Evolutionary conservation across 257 asterid species (phyloP).

Genomic region (Nicotiana obtusifolia): DNA sequence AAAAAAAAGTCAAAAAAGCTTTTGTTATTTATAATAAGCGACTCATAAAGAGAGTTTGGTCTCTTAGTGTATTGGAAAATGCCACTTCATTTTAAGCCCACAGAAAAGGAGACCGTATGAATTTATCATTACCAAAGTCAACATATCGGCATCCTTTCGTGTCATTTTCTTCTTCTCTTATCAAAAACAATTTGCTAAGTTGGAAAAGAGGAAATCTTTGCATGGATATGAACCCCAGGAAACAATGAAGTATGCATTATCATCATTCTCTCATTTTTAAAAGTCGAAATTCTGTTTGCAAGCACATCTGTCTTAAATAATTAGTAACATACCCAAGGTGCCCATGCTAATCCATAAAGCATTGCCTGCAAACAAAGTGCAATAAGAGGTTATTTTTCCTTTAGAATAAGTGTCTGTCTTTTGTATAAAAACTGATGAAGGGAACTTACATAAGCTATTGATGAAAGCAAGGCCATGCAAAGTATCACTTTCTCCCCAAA

Average conservation of each 20-base stretch:
- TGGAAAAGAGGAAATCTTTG: too few species aligned
- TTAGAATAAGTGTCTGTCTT: background rate
- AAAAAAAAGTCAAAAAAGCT: background rate
- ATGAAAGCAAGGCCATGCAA: conserved; percentile 64
- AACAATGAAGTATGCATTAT: too few species aligned
- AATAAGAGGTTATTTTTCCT: background rate
- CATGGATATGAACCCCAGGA: too few species aligned
- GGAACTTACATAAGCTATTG: conserved; percentile 67
- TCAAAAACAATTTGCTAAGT: background rate
- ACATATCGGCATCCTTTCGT: background rate
- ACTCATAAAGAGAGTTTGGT: background rate
- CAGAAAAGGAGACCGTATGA: background rate
- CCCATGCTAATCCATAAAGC: conserved; percentile 95
- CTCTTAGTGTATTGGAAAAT: background rate
- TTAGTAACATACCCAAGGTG: conserved; percentile 67
- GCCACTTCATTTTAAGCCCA: background rate
- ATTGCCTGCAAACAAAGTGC: conserved; percentile 50
- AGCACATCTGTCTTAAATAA: background rate
- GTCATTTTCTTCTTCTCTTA: background rate
- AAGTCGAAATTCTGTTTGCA: background rate
- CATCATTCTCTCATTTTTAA: background rate
- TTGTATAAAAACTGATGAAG: background rate
- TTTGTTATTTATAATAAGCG: background rate
- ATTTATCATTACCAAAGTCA: background rate
- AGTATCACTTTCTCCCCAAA: conserved; percentile 82